A percentile compares a stretch with the other conserved stretches of the same genome.
Evolutionary conservation across 2,329 filamentous ascomycete species (phyloP).

Genomic region (Ilyonectria mors-panacis): DNA sequence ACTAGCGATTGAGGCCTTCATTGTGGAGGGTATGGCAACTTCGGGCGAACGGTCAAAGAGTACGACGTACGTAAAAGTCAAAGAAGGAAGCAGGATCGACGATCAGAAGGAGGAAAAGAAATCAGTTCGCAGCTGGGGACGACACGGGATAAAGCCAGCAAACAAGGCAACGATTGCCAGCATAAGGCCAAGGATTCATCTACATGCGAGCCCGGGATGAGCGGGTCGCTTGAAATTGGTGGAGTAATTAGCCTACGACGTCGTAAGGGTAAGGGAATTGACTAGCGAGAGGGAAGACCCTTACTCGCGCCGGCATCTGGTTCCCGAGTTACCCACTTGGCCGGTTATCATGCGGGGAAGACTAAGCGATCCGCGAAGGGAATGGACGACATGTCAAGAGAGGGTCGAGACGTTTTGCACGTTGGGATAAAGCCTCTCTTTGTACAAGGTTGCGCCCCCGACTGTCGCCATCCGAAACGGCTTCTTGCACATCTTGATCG

Average conservation of each 20-base stretch:
- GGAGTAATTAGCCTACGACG: neutral
- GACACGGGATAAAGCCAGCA: neutral
- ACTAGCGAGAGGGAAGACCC: too few relatives aligned
- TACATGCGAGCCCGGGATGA: neutral
- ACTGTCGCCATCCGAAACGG: too few relatives aligned
- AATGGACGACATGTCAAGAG: neutral
- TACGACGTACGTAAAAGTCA: neutral
- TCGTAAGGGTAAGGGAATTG: too few relatives aligned
- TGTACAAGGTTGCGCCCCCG: too few relatives aligned
- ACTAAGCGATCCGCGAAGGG: neutral
- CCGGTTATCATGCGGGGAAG: neutral
- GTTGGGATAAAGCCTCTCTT: too few relatives aligned
- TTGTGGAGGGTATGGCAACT: neutral
- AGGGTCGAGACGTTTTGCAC: neutral
- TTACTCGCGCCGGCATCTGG: neutral
- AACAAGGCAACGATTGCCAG: neutral
- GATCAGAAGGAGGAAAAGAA: neutral
- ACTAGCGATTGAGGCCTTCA: conserved; percentile 19
- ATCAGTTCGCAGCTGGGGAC: neutral
- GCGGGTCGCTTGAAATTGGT: neutral
- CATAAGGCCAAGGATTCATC: neutral
- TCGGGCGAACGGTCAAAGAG: neutral
- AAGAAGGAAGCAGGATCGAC: conserved; percentile 1
- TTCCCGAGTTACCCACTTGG: neutral
- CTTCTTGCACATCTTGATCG: too few relatives aligned